Base-by-base conservation (phyloP, 805 yeast genomes). In the Ogataea polymorpha region DNA sequence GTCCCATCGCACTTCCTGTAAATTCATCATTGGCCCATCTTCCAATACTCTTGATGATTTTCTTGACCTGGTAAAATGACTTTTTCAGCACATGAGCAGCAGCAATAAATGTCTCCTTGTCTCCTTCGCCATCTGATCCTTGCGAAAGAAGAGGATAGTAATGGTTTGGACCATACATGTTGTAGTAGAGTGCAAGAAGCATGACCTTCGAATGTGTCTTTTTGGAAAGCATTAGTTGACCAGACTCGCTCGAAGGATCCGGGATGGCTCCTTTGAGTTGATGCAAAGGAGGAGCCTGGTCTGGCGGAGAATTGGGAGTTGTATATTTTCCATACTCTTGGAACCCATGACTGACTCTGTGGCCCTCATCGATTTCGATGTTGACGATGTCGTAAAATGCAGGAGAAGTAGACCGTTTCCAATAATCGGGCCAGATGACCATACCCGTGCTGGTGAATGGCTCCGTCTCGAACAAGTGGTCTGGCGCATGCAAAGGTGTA, bases 1-100 rank as follows among this genome's bases (percentile, higher is more conserved):
- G 95, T 5, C 83, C 81, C 88, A 86, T 86, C 3, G 85, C 86
- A 8, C 80, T 75, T 13, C 90, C 91, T n/a, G 70, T 61, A 55
- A 73, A 82, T 7, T 66, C 67, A 10, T 60, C 64, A 34, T 61
- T 59, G 6, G 47, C 45, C 41, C 67, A 65, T 52, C 76, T 74
- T 14, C 85, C 85, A 52, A 79, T 65, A 6, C 82, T 79, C 43
- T 68, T 68, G 38, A 79, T 62, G 32, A 75, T 67, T 32, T 72
- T 78, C 17, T 79, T 79, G 23, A 80, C 80, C 49, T 76, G 76
- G 54, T 81, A 84, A 49, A 68, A 80, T 5, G 79, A 71, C 35
- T 82, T 74, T 26, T 67, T 66, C 41, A 82, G 61, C 1, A 82
- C 84, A 40, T 74, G 75, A 5, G 82, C 67, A 13, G 80, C 69